phyloP scores from a whole-genome alignment of 208 protist species.

The Naegleria fowleri region DNA sequence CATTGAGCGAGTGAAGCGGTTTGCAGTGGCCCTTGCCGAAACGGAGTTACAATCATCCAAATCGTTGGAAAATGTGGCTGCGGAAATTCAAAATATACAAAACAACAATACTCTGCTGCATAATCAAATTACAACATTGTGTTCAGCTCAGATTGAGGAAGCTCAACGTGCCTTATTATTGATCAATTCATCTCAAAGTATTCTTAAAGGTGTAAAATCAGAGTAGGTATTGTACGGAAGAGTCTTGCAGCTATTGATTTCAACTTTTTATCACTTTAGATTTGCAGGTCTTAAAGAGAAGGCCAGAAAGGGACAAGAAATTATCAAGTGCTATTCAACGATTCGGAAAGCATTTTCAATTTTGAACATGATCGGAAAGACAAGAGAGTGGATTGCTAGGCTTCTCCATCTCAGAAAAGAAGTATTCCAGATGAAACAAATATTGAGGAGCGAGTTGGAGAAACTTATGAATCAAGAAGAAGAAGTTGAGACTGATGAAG shows the following conservation, averaged over 20 bases:
- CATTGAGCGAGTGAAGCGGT: background rate
- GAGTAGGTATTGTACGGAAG: background rate
- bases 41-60: background rate
- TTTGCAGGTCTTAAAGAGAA: background rate
- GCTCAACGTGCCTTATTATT: background rate
- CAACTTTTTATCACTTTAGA: background rate
- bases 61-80: background rate
- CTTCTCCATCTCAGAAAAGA: background rate
- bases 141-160: background rate
- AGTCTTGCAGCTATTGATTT: background rate
- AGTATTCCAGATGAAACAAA: background rate
- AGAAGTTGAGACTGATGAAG: background rate
- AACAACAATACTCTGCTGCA: background rate
- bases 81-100: conserved; percentile 16
- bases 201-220: background rate
- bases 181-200: background rate
- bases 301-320: background rate
- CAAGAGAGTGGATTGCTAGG: conserved; percentile 17
- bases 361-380: background rate
- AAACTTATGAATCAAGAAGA: background rate
- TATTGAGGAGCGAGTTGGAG: background rate
- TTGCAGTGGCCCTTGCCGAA: background rate
- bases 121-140: background rate
- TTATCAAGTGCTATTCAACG: background rate
- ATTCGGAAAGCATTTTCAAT: background rate